A percentile compares a stretch with the other conserved stretches of the same genome.
Evolutionary conservation across 805 yeast genomes (phyloP).

Genomic region (Starmera amethionina): DNA sequence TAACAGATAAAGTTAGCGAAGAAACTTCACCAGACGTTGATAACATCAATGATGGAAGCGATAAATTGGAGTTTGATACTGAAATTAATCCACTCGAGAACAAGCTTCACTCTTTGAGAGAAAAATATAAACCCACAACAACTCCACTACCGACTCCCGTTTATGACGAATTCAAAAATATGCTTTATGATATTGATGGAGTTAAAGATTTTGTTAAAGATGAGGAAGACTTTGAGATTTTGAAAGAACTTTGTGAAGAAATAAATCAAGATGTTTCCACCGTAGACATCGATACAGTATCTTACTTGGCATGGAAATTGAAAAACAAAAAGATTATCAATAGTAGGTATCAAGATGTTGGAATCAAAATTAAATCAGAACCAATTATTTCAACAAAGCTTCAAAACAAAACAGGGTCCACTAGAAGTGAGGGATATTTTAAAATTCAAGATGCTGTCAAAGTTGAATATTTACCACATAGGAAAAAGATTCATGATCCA

Average conservation of each 20-base stretch:
- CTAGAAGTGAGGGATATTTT: slow-evolving; percentile 62
- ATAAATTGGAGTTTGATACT: slow-evolving; percentile 15
- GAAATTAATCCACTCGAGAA: background rate
- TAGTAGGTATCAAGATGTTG: slow-evolving; percentile 19
- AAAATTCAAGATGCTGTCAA: slow-evolving; percentile 69
- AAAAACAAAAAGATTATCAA: slow-evolving; percentile 21
- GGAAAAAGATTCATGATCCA: slow-evolving; percentile 59
- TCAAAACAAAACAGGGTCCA: slow-evolving; percentile 45
- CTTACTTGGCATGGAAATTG: slow-evolving; percentile 63
- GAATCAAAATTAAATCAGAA: slow-evolving; percentile 10
- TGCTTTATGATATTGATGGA: slow-evolving; percentile 31
- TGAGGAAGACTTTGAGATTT: slow-evolving; percentile 57
- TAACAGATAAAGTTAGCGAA: slow-evolving; percentile 4
- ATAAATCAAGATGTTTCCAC: background rate
- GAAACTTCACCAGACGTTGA: slow-evolving; percentile 19
- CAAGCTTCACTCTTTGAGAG: slow-evolving; percentile 13
- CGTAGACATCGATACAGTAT: slow-evolving; percentile 25
- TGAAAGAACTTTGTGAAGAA: slow-evolving; percentile 33
- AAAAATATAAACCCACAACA: slow-evolving; percentile 38
- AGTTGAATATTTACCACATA: slow-evolving; percentile 72
- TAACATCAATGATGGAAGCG: slow-evolving; percentile 13
- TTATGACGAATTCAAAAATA: slow-evolving; percentile 25
- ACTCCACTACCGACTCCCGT: slow-evolving; percentile 46
- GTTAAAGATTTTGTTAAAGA: slow-evolving; percentile 54
- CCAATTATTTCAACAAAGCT: slow-evolving; percentile 16